Conservation (phyloP, 2,329 filamentous ascomycete species). For the Trichoderma atrobrunneum region DNA sequence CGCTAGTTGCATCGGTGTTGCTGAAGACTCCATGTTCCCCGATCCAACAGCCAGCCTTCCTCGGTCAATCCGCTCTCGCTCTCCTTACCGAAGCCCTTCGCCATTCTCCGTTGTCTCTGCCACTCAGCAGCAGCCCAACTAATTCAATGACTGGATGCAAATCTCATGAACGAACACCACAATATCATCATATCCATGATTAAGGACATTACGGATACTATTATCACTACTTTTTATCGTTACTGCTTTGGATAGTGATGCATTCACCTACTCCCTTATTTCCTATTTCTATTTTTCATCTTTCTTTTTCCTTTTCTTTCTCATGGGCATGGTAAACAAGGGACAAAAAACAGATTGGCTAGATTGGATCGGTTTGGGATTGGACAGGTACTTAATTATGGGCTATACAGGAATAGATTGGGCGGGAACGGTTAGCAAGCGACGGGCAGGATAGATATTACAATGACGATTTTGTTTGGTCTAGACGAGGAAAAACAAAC, state of each 20-base stretch:
- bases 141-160: neutral
- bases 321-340: neutral
- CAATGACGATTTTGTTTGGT: neutral
- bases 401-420: constrained; percentile 12
- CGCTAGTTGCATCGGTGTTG: constrained; percentile 47
- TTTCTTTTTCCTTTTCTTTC: neutral
- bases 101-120: constrained; percentile 11
- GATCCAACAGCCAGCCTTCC: constrained; percentile 24
- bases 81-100: constrained; percentile 14
- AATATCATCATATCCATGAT: neutral
- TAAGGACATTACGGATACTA: neutral
- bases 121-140: constrained; percentile 1
- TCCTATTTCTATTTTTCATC: neutral
- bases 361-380: neutral
- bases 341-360: neutral
- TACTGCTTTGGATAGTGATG: neutral
- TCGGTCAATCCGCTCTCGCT: constrained; percentile 12
- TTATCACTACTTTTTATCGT: neutral
- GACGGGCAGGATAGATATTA: neutral
- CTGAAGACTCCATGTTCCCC: constrained; percentile 32
- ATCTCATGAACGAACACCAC: neutral
- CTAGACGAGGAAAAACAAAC: neutral
- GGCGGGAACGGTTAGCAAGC: neutral
- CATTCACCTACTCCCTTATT: neutral
- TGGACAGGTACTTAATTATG: neutral